These are phyloP conservation scores for Fragosphaeria purpurea DNA, from an alignment of 2,329 filamentous ascomycete species.

Conservation along the genomic window DNA sequence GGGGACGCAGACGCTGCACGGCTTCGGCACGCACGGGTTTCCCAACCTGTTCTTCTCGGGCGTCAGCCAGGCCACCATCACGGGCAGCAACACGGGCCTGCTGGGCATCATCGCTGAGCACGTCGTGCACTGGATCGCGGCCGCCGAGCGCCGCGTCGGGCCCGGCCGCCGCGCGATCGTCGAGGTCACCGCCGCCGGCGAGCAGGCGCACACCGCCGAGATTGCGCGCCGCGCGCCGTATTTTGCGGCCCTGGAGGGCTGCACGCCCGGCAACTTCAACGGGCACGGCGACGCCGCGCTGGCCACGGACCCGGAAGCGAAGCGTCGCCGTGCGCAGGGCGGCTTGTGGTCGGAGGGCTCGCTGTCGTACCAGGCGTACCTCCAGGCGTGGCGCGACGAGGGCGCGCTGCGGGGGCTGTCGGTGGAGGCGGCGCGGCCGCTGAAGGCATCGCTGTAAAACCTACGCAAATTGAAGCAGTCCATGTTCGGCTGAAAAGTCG, in stretches of 20 bases:
- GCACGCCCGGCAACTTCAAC: constrained; percentile 11
- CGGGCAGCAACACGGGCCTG: constrained; percentile 16
- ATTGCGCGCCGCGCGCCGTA: constrained; percentile 2
- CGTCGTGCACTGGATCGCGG: constrained; percentile 4
- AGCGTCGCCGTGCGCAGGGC: background rate
- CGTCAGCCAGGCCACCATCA: constrained; percentile 4
- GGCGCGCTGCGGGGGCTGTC: no score
- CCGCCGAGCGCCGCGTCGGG: background rate
- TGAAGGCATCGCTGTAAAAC: no score
- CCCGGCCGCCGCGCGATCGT: background rate
- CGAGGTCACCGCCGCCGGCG: constrained; percentile 9
- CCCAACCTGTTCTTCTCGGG: constrained; percentile 15
- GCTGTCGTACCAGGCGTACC: background rate
- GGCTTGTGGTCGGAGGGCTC: background rate
- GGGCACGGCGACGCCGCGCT: constrained; percentile 4
- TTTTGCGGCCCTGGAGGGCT: constrained; percentile 1
- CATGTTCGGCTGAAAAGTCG: no score
- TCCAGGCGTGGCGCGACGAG: no score
- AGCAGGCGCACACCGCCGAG: constrained; percentile 6
- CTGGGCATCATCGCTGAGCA: constrained; percentile 27
- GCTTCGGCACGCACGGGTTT: constrained; percentile 11
- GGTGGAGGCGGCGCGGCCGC: no score
- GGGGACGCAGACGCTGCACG: constrained; percentile 10
- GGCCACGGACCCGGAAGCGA: background rate
- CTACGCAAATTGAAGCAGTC: no score